These are phyloP conservation scores for Lachnellula hyalina DNA, from an alignment of 2,329 filamentous ascomycete genomes.

Conservation along the genomic window DNA sequence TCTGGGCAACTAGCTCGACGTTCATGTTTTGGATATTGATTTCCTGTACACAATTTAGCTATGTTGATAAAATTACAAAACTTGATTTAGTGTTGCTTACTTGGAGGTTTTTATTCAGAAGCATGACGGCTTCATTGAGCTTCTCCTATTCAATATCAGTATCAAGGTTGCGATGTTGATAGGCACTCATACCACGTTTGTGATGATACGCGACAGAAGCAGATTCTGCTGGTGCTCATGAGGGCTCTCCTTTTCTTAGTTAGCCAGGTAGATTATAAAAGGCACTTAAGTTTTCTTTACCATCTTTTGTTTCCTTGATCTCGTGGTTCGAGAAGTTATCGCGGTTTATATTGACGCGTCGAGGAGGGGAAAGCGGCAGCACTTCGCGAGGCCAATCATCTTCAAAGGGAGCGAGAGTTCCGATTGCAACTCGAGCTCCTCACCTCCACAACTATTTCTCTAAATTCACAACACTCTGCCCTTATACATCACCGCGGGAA, in stretches of 20 bases:
- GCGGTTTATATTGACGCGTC: constrained; percentile 11
- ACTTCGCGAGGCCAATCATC: constrained; percentile 1
- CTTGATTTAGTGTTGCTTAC: constrained; percentile 40
- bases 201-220: constrained; percentile 90
- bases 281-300: not conserved
- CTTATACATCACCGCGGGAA: not conserved
- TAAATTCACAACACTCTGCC: not conserved
- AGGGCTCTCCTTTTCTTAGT: constrained; percentile 69
- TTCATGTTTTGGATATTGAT: constrained; percentile 99
- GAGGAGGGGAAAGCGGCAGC: not conserved
- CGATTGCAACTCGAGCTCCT: not conserved
- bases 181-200: constrained; percentile 75
- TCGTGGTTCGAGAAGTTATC: constrained; percentile 1
- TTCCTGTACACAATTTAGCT: constrained; percentile 50
- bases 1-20: constrained; percentile 92
- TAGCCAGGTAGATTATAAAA: not conserved
- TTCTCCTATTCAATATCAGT: constrained; percentile 64
- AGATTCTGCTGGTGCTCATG: constrained; percentile 97
- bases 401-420: not conserved
- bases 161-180: not conserved
- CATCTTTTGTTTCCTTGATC: constrained; percentile 5
- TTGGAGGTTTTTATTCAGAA: constrained; percentile 88
- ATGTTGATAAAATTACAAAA: not conserved
- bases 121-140: constrained; percentile 87
- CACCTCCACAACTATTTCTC: not conserved